Conservation (phyloP, 345 rosid species). For the thale cress (Arabidopsis thaliana) region DNA sequence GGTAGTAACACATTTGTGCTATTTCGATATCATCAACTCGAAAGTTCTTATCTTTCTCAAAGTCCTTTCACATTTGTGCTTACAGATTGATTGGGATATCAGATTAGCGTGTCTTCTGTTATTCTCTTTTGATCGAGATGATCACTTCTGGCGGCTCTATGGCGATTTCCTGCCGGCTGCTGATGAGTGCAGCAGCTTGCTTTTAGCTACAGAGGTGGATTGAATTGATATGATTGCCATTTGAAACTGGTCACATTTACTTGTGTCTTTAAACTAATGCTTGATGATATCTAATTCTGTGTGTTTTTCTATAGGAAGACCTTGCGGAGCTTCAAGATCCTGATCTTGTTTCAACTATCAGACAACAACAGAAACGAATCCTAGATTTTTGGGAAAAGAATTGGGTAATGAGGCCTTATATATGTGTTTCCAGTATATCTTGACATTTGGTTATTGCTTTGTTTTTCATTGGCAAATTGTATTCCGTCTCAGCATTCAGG, state of each 20-base stretch:
- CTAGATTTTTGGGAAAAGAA: constrained; percentile 86
- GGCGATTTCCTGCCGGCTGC: constrained; percentile 86
- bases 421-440: not conserved
- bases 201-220: constrained; percentile 88
- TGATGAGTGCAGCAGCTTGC: constrained; percentile 90
- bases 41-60: constrained; percentile 26
- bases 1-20: constrained; percentile 50
- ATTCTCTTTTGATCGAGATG: constrained; percentile 73
- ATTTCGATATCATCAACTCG: not conserved
- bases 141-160: constrained; percentile 89
- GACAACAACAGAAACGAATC: constrained; percentile 70
- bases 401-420: constrained; percentile 61
- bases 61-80: not conserved
- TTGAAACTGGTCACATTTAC: not conserved
- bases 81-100: constrained; percentile 94
- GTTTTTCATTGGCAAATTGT: constrained; percentile 25
- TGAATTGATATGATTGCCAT: not conserved
- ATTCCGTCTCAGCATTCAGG: constrained; percentile 64
- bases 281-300: constrained; percentile 28
- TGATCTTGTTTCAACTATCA: constrained; percentile 76
- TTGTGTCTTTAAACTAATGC: not conserved
- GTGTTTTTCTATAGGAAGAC: constrained; percentile 58
- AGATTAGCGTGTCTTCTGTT: constrained; percentile 91
- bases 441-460: constrained; percentile 5
- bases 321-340: constrained; percentile 89